Evolutionary conservation across 2,329 filamentous ascomycete genomes (phyloP), one percentile per base, ranked within the genome.

Genomic region (Westerdykella aurantiaca): DNA sequence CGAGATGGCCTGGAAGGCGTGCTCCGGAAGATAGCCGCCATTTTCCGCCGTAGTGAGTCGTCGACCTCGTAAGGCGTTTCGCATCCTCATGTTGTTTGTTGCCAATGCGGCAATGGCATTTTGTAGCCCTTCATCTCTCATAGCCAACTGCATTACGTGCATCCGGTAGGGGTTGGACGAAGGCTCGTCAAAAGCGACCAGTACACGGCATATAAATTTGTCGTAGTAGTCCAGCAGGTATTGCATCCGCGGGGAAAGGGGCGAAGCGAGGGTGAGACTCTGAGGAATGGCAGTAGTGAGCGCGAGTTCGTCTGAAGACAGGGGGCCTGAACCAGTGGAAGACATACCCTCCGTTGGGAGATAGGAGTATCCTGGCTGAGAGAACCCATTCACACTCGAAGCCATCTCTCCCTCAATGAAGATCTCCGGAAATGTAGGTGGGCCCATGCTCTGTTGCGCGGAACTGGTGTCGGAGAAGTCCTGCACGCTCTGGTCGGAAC

Each of bases 181-280:
- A 1, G 86, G 85, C 10, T 83, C 83, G 63, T 97, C 91, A 64
- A 95, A 89, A 53, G 89, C 87, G 40, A 96, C 89, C 68, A 96
- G 86, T 46, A 88, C 88, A 5, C 88, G 87, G 53, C 89, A 93
- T 71, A 97, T 90, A 60, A 88, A 86, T 66, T 88, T 89, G 61
- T 90, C 85, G 69, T 95, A 96, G 69, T 95, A 95, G 63, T 94
- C 86, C 73, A 96, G 85, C 61, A 95, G 84, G 68, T 86, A 94
- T 52, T 86, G 84, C 72, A 95, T 85, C 61, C 88, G 85, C 46
- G 84, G 81, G 48, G 87, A 82, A 57, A 87, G 71, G 55, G 75
- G 72, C 68, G 61, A 73, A 73, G 72, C 77, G 77, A 57, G 69
- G 72, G 57, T 69, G 72, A 60, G 72, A 69, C 52, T 71, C 67